These are phyloP conservation scores for Globisporangium nodosum DNA, from an alignment of 352 stramenopile species.

Conservation along the genomic window DNA sequence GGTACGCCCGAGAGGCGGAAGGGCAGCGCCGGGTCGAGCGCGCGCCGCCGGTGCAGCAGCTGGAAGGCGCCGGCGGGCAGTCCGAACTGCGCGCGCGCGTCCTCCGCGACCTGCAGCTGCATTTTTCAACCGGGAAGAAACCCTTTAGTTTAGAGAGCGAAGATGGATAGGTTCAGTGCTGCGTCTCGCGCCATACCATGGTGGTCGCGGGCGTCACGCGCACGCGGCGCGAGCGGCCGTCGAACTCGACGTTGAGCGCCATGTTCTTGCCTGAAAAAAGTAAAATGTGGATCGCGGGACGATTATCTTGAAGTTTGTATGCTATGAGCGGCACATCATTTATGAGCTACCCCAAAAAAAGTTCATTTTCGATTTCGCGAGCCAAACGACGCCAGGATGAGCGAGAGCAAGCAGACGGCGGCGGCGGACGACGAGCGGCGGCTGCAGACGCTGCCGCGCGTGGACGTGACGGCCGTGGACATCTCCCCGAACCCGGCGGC, in stretches of 20 bases:
- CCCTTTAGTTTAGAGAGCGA: neutral
- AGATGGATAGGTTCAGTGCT: neutral
- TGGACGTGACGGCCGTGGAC: constrained; percentile 72
- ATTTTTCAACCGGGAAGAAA: neutral
- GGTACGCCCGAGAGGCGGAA: constrained; percentile 84
- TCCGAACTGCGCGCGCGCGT: constrained; percentile 46
- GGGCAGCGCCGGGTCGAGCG: constrained; percentile 74
- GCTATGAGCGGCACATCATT: no score
- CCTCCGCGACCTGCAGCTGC: constrained; percentile 74
- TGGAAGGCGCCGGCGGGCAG: constrained; percentile 45
- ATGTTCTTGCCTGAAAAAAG: constrained; percentile 22
- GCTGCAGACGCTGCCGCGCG: constrained; percentile 37
- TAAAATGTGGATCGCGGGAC: neutral
- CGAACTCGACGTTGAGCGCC: constrained; percentile 73
- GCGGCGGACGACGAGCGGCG: constrained; percentile 25
- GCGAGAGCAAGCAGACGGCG: constrained; percentile 53
- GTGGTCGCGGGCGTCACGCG: constrained; percentile 64
- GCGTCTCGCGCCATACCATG: constrained; percentile 38
- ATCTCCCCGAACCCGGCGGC: constrained; percentile 78
- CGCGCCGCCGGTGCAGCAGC: constrained; percentile 54
- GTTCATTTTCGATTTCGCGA: no score
- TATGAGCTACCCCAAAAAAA: no score
- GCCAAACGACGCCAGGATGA: constrained; percentile 32
- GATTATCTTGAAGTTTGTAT: neutral
- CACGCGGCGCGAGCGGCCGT: constrained; percentile 68